These are phyloP conservation scores for Salmacisia buchloeana DNA, from an alignment of 1,284 basidiomycete species.

Conservation along the genomic window DNA sequence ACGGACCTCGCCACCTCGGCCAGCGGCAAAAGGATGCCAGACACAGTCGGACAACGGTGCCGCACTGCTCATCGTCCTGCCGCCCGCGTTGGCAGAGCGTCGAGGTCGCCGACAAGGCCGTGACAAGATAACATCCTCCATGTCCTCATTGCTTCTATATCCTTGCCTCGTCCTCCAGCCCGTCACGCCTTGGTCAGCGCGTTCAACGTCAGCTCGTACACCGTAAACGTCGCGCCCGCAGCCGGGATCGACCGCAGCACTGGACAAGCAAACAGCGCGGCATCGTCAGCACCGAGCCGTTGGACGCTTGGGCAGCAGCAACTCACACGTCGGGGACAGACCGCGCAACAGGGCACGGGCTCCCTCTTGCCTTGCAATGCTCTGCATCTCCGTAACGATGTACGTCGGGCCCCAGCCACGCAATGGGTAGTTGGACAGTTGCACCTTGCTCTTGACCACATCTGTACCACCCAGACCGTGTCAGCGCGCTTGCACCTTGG, in stretches of 20 bases:
- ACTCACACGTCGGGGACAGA: slow-evolving; percentile 24
- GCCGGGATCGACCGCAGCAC: slow-evolving; percentile 36
- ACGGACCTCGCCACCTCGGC: too few relatives aligned
- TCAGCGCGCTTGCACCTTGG: neutral
- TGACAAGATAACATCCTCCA: too few relatives aligned
- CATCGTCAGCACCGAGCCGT: too few relatives aligned
- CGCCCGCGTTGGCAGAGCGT: too few relatives aligned
- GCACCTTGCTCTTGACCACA: slow-evolving; percentile 31
- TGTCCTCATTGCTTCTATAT: too few relatives aligned
- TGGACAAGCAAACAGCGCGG: too few relatives aligned
- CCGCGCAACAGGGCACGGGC: slow-evolving; percentile 24
- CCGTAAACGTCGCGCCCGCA: slow-evolving; percentile 36
- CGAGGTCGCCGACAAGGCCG: too few relatives aligned
- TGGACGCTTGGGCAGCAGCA: too few relatives aligned
- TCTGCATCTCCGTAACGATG: slow-evolving; percentile 18
- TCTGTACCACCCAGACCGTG: slow-evolving; percentile 11
- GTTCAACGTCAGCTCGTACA: slow-evolving; percentile 28
- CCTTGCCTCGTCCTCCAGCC: too few relatives aligned
- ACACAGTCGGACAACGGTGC: too few relatives aligned
- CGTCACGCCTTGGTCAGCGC: neutral
- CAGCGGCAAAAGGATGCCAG: too few relatives aligned
- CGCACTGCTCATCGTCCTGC: too few relatives aligned
- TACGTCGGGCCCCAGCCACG: slow-evolving; percentile 17
- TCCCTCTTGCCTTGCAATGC: slow-evolving; percentile 21
- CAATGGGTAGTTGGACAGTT: slow-evolving; percentile 20